Conservation (phyloP, 2,329 filamentous ascomycete species). For the Colletotrichum trifolii region DNA sequence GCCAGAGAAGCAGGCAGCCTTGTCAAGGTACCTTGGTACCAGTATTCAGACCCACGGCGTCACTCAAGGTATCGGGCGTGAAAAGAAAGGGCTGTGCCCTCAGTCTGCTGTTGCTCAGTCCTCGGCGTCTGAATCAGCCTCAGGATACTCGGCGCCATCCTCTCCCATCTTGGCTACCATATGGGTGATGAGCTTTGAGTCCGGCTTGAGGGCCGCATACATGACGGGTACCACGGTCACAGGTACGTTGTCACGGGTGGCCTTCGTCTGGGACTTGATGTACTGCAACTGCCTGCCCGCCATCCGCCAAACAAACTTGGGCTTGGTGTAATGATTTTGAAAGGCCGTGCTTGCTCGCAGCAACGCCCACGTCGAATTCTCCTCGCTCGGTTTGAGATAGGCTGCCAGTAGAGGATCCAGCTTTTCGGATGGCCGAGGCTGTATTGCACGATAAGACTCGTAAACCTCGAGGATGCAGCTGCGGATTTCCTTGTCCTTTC, state of each 20-base stretch:
- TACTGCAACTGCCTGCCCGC: slow-evolving; percentile 59
- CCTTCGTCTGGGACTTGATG: slow-evolving; percentile 54
- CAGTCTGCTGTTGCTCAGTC: slow-evolving; percentile 9
- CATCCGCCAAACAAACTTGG: slow-evolving; percentile 58
- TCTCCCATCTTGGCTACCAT: slow-evolving; percentile 36
- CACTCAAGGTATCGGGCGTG: neutral
- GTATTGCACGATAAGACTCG: slow-evolving; percentile 55
- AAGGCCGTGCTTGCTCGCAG: slow-evolving; percentile 63
- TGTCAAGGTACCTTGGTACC: too few species aligned
- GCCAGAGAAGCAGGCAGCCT: too few species aligned
- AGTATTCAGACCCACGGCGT: too few species aligned
- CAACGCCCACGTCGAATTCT: slow-evolving; percentile 53
- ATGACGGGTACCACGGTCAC: slow-evolving; percentile 49
- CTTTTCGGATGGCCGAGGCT: slow-evolving; percentile 40
- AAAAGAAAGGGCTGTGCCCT: slow-evolving; percentile 4
- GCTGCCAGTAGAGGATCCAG: slow-evolving; percentile 38
- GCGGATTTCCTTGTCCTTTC: slow-evolving; percentile 32
- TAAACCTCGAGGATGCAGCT: slow-evolving; percentile 50
- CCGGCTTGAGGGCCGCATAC: slow-evolving; percentile 50
- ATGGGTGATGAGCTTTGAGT: slow-evolving; percentile 43
- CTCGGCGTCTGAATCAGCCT: slow-evolving; percentile 26
- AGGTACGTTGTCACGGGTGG: slow-evolving; percentile 38
- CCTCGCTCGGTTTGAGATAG: slow-evolving; percentile 43
- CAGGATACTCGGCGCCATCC: slow-evolving; percentile 19
- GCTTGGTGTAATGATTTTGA: slow-evolving; percentile 47